Percentiles rank a stretch among this genome's conserved stretches.
These are phyloP conservation scores for Alloascoidea hylecoeti DNA, from an alignment of 805 yeast species.

Conservation along the genomic window DNA sequence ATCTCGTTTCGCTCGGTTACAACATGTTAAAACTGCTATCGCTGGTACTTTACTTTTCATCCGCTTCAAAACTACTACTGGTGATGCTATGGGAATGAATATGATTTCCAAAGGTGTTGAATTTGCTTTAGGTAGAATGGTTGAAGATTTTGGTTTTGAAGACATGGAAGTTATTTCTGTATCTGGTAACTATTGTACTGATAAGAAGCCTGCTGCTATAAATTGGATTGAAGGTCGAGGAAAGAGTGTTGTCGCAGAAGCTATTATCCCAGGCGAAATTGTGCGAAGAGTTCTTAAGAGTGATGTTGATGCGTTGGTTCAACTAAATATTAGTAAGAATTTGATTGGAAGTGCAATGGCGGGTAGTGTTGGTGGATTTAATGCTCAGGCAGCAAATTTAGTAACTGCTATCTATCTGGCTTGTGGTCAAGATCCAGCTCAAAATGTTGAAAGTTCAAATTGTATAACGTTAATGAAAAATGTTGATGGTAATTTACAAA, in stretches of 20 bases:
- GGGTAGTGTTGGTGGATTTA: slow-evolving; percentile 94
- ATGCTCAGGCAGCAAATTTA: slow-evolving; percentile 95
- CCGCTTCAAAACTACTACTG: slow-evolving; percentile 96
- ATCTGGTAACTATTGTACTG: slow-evolving; percentile 96
- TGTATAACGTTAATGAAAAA: slow-evolving; percentile 94
- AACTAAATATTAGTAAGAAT: slow-evolving; percentile 79
- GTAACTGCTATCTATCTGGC: slow-evolving; percentile 93
- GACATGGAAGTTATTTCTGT: slow-evolving; percentile 91
- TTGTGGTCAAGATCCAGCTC: slow-evolving; percentile 99
- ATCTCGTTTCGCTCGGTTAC: slow-evolving; percentile 92
- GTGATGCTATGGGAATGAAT: slow-evolving; percentile 99
- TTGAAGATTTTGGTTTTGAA: slow-evolving; percentile 76
- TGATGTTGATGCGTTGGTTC: slow-evolving; percentile 84
- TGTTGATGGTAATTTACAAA: slow-evolving; percentile 64
- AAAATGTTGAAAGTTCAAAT: slow-evolving; percentile 93
- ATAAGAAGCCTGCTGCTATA: slow-evolving; percentile 94
- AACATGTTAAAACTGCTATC: slow-evolving; percentile 79
- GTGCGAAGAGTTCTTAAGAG: slow-evolving; percentile 79
- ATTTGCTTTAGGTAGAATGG: slow-evolving; percentile 69
- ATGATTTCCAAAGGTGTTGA: slow-evolving; percentile 99
- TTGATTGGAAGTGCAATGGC: slow-evolving; percentile 97
- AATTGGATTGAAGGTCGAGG: slow-evolving; percentile 99
- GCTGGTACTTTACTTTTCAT: slow-evolving; percentile 86
- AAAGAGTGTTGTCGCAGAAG: slow-evolving; percentile 94
- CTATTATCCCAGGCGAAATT: slow-evolving; percentile 69